A percentile compares a stretch with the other conserved stretches of the same genome.
These are phyloP conservation scores for Coemansia sp. DNA, from an alignment of 192 early-diverging fungal genomes.

Conservation along the genomic window DNA sequence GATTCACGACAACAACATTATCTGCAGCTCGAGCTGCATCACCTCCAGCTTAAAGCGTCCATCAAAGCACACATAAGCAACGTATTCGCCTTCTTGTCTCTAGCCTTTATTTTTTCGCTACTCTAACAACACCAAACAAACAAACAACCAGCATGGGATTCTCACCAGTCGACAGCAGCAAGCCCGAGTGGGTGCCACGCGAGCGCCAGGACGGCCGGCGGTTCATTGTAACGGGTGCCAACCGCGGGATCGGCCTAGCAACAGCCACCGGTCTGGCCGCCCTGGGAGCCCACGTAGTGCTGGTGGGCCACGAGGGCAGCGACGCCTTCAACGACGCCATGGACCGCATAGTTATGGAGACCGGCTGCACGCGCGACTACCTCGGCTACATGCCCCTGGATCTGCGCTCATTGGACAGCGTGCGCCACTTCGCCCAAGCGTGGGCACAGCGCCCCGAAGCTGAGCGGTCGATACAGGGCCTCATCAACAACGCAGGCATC, in stretches of 20 bases:
- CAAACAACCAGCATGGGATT: slow-evolving; percentile 32
- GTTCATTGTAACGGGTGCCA: slow-evolving; percentile 48
- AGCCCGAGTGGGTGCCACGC: slow-evolving; percentile 43
- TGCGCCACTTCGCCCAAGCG: slow-evolving; percentile 17
- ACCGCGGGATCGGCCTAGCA: slow-evolving; percentile 47
- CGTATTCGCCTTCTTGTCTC: not conserved
- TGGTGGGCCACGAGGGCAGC: slow-evolving; percentile 40
- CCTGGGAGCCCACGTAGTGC: slow-evolving; percentile 46
- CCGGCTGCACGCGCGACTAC: slow-evolving; percentile 36
- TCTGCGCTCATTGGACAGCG: slow-evolving; percentile 43
- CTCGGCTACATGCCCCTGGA: slow-evolving; percentile 49
- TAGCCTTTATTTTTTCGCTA: not conserved
- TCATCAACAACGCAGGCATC: slow-evolving; percentile 53
- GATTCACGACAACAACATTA: not conserved
- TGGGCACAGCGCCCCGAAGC: slow-evolving; percentile 24
- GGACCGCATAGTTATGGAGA: slow-evolving; percentile 38
- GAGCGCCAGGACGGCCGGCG: slow-evolving; percentile 36
- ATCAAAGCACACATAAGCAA: not conserved
- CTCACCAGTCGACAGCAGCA: slow-evolving; percentile 17
- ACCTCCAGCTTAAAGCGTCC: not conserved
- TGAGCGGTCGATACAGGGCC: slow-evolving; percentile 15
- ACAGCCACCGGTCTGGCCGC: slow-evolving; percentile 43
- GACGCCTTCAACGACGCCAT: slow-evolving; percentile 40
- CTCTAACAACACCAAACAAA: not conserved
- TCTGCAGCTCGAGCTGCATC: not conserved